Conservation (phyloP, 176 grass and related monocot species). For the Aechmea fasciata region DNA sequence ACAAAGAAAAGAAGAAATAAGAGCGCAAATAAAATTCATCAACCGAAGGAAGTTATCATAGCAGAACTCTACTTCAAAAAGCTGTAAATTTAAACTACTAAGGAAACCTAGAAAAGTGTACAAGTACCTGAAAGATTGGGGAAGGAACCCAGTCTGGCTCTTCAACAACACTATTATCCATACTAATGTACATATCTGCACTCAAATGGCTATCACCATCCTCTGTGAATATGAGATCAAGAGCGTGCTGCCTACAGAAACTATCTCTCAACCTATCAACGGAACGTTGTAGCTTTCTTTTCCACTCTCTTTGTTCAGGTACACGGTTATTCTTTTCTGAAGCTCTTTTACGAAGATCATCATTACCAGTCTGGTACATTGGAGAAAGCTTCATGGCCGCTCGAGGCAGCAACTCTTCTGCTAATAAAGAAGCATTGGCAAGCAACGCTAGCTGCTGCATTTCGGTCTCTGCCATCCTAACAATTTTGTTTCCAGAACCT, state of each 20-base stretch:
- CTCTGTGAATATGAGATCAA: slow-evolving; percentile 96
- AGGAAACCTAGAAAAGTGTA: neutral
- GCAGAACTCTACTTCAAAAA: too few species aligned
- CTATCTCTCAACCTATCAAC: slow-evolving; percentile 76
- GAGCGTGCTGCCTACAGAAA: slow-evolving; percentile 90
- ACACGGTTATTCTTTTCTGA: slow-evolving; percentile 54
- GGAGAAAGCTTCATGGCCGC: slow-evolving; percentile 72
- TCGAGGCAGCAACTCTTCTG: slow-evolving; percentile 87
- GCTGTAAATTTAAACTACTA: too few species aligned
- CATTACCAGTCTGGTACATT: slow-evolving; percentile 39
- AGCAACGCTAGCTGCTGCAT: slow-evolving; percentile 74
- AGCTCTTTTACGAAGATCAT: slow-evolving; percentile 55
- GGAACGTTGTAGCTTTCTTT: slow-evolving; percentile 69
- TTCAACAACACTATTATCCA: slow-evolving; percentile 52
- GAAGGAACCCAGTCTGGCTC: slow-evolving; percentile 83
- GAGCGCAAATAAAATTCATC: neutral
- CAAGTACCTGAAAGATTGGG: slow-evolving; percentile 76
- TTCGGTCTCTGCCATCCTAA: slow-evolving; percentile 81
- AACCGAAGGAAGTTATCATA: neutral
- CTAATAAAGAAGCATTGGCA: slow-evolving; percentile 88
- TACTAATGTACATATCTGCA: slow-evolving; percentile 81
- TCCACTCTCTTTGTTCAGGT: slow-evolving; percentile 93
- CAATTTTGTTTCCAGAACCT: slow-evolving; percentile 77
- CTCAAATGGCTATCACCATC: slow-evolving; percentile 75
- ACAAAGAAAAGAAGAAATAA: neutral